A percentile compares a stretch with the other conserved stretches of the same genome.
These are phyloP conservation scores for Debaryomycetaceae sp. DNA, from an alignment of 1,139 yeast species.

Conservation along the genomic window DNA sequence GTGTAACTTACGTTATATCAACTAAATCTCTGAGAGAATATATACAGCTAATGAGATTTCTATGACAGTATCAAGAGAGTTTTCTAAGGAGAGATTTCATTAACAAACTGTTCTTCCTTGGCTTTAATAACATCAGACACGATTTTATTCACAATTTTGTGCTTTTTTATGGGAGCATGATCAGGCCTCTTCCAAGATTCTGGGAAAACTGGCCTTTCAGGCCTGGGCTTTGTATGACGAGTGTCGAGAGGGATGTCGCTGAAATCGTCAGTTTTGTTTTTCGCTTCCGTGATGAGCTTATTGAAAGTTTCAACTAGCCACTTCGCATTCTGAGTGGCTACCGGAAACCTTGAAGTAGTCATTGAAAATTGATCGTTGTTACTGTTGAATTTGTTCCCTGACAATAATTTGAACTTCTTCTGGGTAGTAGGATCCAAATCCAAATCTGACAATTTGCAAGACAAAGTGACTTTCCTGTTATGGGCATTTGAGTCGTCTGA, in stretches of 20 bases:
- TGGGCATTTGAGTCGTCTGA: conserved; percentile 68
- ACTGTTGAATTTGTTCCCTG: conserved; percentile 75
- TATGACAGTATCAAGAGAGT: not conserved
- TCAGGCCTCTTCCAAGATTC: conserved; percentile 81
- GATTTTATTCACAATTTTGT: conserved; percentile 29
- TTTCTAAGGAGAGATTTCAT: conserved; percentile 23
- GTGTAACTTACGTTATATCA: not conserved
- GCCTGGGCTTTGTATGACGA: conserved; percentile 57
- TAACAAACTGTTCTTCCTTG: conserved; percentile 32
- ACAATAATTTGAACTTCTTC: conserved; percentile 75
- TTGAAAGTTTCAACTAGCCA: conserved; percentile 64
- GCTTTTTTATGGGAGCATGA: conserved; percentile 50
- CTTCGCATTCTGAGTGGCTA: conserved; percentile 84
- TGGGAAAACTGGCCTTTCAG: conserved; percentile 58
- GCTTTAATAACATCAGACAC: conserved; percentile 31
- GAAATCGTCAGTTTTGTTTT: conserved; percentile 60
- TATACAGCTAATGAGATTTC: not conserved
- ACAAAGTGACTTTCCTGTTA: conserved; percentile 65
- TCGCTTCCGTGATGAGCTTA: conserved; percentile 62
- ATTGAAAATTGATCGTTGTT: conserved; percentile 57
- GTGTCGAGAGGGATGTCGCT: conserved; percentile 79
- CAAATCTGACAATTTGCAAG: conserved; percentile 53
- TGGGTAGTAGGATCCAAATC: conserved; percentile 48
- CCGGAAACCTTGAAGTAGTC: conserved; percentile 60
- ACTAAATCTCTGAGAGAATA: not conserved